Evolutionary conservation across 1,284 basidiomycete genomes (phyloP).

Genomic region (Inonotus hispidus): DNA sequence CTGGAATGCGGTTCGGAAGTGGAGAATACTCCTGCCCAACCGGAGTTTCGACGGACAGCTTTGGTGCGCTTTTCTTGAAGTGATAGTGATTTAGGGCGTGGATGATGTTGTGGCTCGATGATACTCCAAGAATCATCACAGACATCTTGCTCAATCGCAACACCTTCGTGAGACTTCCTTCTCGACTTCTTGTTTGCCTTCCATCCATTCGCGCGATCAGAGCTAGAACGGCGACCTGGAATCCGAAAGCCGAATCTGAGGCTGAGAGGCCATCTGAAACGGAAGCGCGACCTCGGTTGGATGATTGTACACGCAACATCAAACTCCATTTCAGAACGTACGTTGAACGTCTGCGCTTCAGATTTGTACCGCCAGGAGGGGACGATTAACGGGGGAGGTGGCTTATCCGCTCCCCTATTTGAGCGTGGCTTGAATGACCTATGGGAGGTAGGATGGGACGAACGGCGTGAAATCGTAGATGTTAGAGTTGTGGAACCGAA

Average conservation of each 20-base stretch:
- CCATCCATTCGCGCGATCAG: not conserved
- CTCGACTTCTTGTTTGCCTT: not conserved
- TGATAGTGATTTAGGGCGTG: not conserved
- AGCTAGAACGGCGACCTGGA: not conserved
- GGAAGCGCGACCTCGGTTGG: not conserved
- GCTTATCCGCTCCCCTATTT: not conserved
- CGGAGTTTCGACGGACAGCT: not conserved
- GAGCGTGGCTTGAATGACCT: not conserved
- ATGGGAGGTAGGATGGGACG: not conserved
- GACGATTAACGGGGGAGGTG: not conserved
- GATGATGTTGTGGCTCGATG: not conserved
- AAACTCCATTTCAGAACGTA: slow-evolving; percentile 6
- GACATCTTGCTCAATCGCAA: not conserved
- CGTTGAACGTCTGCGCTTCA: slow-evolving; percentile 1
- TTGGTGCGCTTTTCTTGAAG: not conserved
- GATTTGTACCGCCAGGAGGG: not conserved
- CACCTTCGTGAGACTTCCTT: not conserved
- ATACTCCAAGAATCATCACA: not conserved
- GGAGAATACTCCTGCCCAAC: slow-evolving; percentile 5
- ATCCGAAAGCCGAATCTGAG: not conserved
- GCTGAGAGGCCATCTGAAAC: not conserved
- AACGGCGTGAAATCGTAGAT: not conserved
- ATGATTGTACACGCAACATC: slow-evolving; percentile 8
- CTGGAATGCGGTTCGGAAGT: not conserved
- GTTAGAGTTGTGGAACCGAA: not conserved